Conservation (phyloP, 2,329 filamentous ascomycete genomes). For the Coniochaeta ligniaria region DNA sequence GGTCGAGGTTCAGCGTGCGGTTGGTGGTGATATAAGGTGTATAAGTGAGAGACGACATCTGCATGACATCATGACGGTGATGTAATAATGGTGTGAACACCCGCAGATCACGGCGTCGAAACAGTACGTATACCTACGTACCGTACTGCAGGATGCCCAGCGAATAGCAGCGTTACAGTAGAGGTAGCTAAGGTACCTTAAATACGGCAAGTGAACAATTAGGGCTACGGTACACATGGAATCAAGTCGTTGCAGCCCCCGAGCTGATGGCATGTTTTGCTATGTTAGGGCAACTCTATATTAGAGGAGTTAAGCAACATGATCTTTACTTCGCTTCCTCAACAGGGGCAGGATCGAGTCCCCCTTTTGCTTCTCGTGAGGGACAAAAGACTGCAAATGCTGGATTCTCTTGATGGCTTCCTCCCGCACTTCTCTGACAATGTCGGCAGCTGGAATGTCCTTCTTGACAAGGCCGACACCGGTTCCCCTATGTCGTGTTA, state of each 20-base stretch:
- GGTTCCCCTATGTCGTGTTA: slow-evolving; percentile 23
- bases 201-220: too few species aligned
- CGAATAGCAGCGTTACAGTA: not conserved
- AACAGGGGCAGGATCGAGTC: not conserved
- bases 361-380: slow-evolving; percentile 6
- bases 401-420: slow-evolving; percentile 26
- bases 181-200: too few species aligned
- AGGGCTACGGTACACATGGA: too few species aligned
- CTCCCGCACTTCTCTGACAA: slow-evolving; percentile 32
- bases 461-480: slow-evolving; percentile 37
- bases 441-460: slow-evolving; percentile 30
- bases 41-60: not conserved
- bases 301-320: not conserved
- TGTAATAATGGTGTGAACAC: slow-evolving; percentile 3
- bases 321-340: not conserved
- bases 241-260: too few species aligned
- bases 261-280: too few species aligned
- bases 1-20: not conserved
- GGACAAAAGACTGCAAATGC: slow-evolving; percentile 14
- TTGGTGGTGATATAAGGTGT: not conserved
- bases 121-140: too few species aligned
- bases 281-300: too few species aligned
- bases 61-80: slow-evolving; percentile 12
- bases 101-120: not conserved
- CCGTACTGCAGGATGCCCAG: not conserved